Conservation (phyloP, 1,284 basidiomycete species). For the Cutaneotrichosporon cyanovorans region DNA sequence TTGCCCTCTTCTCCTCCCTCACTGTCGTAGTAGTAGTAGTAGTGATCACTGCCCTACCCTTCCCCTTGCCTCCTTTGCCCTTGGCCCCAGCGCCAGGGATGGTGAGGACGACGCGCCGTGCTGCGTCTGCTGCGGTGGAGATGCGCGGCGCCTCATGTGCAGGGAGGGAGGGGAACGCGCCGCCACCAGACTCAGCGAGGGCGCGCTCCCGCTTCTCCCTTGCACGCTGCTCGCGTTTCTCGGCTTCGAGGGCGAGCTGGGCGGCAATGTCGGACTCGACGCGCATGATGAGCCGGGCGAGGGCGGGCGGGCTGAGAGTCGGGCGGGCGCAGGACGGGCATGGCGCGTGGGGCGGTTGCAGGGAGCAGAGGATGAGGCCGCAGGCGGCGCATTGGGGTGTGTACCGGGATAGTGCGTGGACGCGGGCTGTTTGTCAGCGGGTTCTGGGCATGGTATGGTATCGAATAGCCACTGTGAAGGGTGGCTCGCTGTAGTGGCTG, state of each 20-base stretch:
- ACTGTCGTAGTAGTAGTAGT: conserved; percentile 21
- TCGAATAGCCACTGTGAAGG: too few species aligned
- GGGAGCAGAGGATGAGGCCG: conserved; percentile 40
- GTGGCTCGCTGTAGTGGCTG: too few species aligned
- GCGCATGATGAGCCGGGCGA: conserved; percentile 34
- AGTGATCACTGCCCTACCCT: conserved; percentile 28
- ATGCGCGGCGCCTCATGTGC: not conserved
- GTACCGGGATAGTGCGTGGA: conserved; percentile 42
- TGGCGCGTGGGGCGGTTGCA: conserved; percentile 40
- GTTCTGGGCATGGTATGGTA: too few species aligned
- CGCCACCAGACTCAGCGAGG: conserved; percentile 36
- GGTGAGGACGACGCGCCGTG: conserved; percentile 16
- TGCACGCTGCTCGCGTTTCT: conserved; percentile 27
- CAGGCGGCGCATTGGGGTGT: conserved; percentile 44
- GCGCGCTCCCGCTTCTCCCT: conserved; percentile 24
- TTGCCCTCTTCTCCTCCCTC: conserved; percentile 5
- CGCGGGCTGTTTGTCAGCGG: conserved; percentile 35
- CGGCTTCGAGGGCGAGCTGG: conserved; percentile 32
- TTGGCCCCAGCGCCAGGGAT: conserved; percentile 16
- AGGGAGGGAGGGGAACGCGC: conserved; percentile 39
- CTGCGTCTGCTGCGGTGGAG: conserved; percentile 2
- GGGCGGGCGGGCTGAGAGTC: conserved; percentile 27
- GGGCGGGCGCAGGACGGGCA: conserved; percentile 44
- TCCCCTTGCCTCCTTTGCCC: conserved; percentile 19
- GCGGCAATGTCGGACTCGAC: conserved; percentile 33